Evolutionary conservation across 2,329 filamentous ascomycete species (phyloP).

Genomic region (Aureobasidium sp.): DNA sequence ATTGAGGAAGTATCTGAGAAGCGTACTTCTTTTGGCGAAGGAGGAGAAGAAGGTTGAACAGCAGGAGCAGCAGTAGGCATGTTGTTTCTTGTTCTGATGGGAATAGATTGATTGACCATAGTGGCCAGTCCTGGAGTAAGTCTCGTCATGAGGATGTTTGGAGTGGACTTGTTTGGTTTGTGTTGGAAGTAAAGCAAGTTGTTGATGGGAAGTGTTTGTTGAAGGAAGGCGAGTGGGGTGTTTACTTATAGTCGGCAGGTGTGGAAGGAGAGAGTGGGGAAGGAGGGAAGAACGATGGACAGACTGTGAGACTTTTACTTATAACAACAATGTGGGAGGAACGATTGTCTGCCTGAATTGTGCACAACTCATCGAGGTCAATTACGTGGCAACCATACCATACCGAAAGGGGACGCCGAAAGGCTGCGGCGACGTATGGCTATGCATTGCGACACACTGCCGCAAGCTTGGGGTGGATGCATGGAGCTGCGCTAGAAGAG

Average conservation of each 20-base stretch:
- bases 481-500: slow-evolving; percentile 4
- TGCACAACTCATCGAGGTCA: neutral
- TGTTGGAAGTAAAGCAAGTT: neutral
- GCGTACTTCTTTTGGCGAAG: slow-evolving; percentile 22
- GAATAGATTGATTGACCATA: neutral
- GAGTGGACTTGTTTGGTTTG: neutral
- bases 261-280: neutral
- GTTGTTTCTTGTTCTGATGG: neutral
- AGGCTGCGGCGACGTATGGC: slow-evolving; percentile 1
- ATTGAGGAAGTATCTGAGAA: slow-evolving; percentile 15
- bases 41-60: slow-evolving; percentile 16
- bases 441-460: slow-evolving; percentile 2
- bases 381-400: neutral
- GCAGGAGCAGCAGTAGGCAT: neutral
- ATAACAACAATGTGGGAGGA: neutral
- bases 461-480: neutral
- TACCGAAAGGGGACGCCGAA: slow-evolving; percentile 4
- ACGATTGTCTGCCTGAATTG: slow-evolving; percentile 6
- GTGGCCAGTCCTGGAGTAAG: neutral
- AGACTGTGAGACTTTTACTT: neutral
- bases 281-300: neutral
- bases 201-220: neutral
- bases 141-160: neutral
- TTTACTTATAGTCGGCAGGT: neutral
- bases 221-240: neutral